A percentile compares a stretch with the other conserved stretches of the same genome.
phyloP scores from a whole-genome alignment of 768 basidiomycete genomes.

The Pisolithus microcarpus region DNA sequence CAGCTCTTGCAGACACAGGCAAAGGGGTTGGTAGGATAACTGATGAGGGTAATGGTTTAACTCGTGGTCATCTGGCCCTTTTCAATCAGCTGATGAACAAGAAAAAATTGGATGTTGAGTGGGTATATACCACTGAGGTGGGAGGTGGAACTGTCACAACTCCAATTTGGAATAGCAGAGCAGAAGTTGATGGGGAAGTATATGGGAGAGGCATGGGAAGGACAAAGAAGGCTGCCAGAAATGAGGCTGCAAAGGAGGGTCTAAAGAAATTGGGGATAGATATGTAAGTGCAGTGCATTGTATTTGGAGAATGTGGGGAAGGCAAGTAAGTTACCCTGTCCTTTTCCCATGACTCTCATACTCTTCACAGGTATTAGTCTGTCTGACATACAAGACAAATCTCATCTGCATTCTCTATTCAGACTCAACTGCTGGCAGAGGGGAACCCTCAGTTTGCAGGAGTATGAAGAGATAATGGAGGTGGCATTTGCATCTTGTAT shows the following conservation, averaged over 20 bases:
- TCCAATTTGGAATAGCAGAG: slow-evolving; percentile 67
- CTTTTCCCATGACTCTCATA: background rate
- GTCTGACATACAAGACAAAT: background rate
- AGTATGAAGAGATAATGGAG: slow-evolving; percentile 59
- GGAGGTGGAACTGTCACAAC: slow-evolving; percentile 52
- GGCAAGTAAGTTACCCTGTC: slow-evolving; percentile 28
- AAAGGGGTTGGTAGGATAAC: no score
- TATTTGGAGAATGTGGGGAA: background rate
- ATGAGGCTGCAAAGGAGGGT: slow-evolving; percentile 76
- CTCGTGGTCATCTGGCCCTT: slow-evolving; percentile 60
- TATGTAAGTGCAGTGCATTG: slow-evolving; percentile 25
- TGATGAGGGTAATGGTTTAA: background rate
- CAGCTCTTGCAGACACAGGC: no score
- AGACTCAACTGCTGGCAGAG: slow-evolving; percentile 47
- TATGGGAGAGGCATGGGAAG: slow-evolving; percentile 59
- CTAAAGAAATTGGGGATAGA: slow-evolving; percentile 51
- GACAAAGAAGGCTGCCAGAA: slow-evolving; percentile 74
- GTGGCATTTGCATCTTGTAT: slow-evolving; percentile 2
- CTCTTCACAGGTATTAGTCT: background rate
- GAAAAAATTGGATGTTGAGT: slow-evolving; percentile 51
- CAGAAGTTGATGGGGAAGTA: slow-evolving; percentile 52
- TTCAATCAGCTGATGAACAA: slow-evolving; percentile 77
- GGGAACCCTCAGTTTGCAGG: slow-evolving; percentile 36
- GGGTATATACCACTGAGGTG: slow-evolving; percentile 53
- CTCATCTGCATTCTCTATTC: slow-evolving; percentile 46